phyloP scores from a whole-genome alignment of 345 rosid genomes.

The Eucalyptus regnans region DNA sequence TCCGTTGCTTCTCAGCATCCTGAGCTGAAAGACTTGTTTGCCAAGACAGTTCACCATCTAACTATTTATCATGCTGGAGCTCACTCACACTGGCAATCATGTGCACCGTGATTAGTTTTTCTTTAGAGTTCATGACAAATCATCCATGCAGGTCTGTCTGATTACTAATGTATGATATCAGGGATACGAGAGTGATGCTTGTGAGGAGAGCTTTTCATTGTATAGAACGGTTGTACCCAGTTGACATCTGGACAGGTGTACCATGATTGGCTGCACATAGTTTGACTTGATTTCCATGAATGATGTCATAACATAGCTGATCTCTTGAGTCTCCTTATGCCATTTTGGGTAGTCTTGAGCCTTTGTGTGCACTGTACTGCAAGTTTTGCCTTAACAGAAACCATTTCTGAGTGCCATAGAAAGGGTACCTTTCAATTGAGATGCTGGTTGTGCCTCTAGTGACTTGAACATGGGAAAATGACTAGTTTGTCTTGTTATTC shows the following conservation, averaged over 20 bases:
- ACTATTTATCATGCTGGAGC: slow-evolving; percentile 37
- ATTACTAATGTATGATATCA: not conserved
- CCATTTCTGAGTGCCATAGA: not conserved
- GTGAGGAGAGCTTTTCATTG: not conserved
- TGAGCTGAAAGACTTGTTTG: slow-evolving; percentile 31
- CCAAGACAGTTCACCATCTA: slow-evolving; percentile 30
- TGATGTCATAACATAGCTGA: not conserved
- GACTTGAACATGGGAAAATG: not conserved
- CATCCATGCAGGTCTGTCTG: not conserved
- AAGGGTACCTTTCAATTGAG: not conserved
- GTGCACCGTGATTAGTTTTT: not conserved
- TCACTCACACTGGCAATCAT: slow-evolving; percentile 14
- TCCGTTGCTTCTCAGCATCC: slow-evolving; percentile 28
- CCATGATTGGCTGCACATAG: not conserved
- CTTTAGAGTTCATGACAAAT: not conserved
- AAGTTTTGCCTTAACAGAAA: not conserved
- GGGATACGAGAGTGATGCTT: not conserved
- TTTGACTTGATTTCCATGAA: not conserved
- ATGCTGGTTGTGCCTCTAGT: not conserved
- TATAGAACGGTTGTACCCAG: not conserved
- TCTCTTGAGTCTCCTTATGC: not conserved
- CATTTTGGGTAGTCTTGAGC: not conserved
- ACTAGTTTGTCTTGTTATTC: not conserved
- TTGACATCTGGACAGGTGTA: not conserved
- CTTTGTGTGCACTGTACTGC: not conserved